A percentile compares a stretch with the other conserved stretches of the same genome.
phyloP scores from a whole-genome alignment of 2,329 filamentous ascomycete species.

The Microcyclospora pomicola region DNA sequence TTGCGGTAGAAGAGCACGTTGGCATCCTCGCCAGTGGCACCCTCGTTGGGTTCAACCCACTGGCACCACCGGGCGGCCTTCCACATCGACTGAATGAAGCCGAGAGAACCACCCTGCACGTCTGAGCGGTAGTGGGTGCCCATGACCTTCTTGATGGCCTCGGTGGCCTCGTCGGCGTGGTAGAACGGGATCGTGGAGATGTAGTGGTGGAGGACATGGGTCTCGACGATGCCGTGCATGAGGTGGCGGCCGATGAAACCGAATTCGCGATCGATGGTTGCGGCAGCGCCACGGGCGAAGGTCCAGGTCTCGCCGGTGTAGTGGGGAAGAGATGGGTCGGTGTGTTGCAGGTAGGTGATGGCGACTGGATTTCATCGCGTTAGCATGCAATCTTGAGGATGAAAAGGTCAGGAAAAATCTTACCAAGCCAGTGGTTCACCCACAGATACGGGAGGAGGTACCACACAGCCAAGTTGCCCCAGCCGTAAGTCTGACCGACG shows the following conservation, averaged over 20 bases:
- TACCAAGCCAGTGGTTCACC: constrained; percentile 98
- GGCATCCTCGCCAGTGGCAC: constrained; percentile 65
- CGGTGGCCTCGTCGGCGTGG: constrained; percentile 83
- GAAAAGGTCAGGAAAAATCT: constrained; percentile 27
- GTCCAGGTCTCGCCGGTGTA: constrained; percentile 80
- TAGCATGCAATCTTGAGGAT: constrained; percentile 1
- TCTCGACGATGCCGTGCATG: constrained; percentile 93
- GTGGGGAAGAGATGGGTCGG: constrained; percentile 84
- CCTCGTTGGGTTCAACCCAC: constrained; percentile 88
- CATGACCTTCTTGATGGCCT: constrained; percentile 92
- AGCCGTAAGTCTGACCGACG: constrained; percentile 67
- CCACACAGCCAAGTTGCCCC: constrained; percentile 80
- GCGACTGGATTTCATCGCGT: constrained; percentile 46
- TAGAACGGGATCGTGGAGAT: constrained; percentile 94
- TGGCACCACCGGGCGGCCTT: constrained; percentile 75
- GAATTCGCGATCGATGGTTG: constrained; percentile 94
- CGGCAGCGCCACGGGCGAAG: constrained; percentile 82
- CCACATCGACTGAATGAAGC: constrained; percentile 78
- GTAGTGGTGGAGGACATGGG: constrained; percentile 96
- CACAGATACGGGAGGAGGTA: constrained; percentile 91
- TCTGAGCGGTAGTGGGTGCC: constrained; percentile 87
- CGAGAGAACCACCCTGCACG: constrained; percentile 57
- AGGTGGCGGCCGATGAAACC: constrained; percentile 86
- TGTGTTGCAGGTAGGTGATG: constrained; percentile 96
- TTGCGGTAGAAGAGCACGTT: constrained; percentile 92